phyloP scores from a whole-genome alignment of 108 stramenopile genomes.

The Phaeodactylum tricornutum region DNA sequence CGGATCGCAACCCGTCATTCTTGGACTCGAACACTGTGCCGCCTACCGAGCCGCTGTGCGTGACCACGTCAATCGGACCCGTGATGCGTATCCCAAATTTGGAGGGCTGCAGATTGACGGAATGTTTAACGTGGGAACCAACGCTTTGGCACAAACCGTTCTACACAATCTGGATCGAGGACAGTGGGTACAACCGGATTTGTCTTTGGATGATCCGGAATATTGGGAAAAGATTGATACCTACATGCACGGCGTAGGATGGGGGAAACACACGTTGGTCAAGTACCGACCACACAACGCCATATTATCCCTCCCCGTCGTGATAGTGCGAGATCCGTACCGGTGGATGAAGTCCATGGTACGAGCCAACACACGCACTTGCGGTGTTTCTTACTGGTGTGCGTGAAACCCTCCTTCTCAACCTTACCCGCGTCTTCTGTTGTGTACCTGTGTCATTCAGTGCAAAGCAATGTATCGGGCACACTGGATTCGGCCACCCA shows the following conservation, averaged over 20 bases:
- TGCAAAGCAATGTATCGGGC: neutral
- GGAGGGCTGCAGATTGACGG: too few species aligned
- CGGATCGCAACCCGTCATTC: slow-evolving; percentile 14
- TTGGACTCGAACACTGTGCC: slow-evolving; percentile 17
- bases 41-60: too few species aligned
- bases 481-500: neutral
- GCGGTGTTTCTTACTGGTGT: neutral
- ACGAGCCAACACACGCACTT: neutral
- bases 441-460: neutral
- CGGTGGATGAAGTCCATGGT: slow-evolving; percentile 78
- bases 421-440: too few species aligned
- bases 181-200: too few species aligned
- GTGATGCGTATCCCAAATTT: too few species aligned
- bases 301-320: slow-evolving; percentile 57
- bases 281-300: slow-evolving; percentile 23
- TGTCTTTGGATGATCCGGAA: too few species aligned
- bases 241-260: slow-evolving; percentile 50
- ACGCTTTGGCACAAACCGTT: neutral
- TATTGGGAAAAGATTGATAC: slow-evolving; percentile 1
- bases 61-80: too few species aligned
- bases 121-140: slow-evolving; percentile 3
- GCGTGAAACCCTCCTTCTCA: neutral
- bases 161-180: slow-evolving; percentile 1
- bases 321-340: slow-evolving; percentile 75
- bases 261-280: slow-evolving; percentile 71